phyloP scores from a whole-genome alignment of 1,139 yeast genomes.

The Lodderomyces jiufengensis region DNA sequence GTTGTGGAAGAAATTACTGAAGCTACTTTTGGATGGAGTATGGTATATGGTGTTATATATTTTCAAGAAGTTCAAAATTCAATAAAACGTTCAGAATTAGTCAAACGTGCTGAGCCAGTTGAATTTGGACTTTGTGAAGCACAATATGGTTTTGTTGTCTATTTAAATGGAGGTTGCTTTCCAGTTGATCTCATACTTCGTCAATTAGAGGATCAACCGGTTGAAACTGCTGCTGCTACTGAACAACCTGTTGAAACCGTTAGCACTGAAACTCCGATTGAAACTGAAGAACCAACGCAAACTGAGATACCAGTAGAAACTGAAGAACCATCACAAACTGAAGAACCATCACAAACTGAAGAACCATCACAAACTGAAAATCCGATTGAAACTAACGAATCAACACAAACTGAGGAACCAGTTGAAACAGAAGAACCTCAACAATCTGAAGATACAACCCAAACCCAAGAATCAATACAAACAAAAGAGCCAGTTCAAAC shows the following conservation, averaged over 20 bases:
- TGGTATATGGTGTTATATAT: conserved; percentile 25
- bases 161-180: conserved; percentile 14
- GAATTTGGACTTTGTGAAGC: conserved; percentile 16
- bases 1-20: conserved; percentile 14
- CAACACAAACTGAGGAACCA: conserved; percentile 2
- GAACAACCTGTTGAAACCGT: conserved; percentile 4
- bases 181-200: conserved; percentile 8
- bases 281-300: no score
- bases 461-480: conserved; percentile 7
- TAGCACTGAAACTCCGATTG: conserved; percentile 4
- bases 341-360: no score
- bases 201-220: no score
- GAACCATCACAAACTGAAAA: no score
- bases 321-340: conserved; percentile 4
- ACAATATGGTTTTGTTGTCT: conserved; percentile 14
- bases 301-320: conserved; percentile 7
- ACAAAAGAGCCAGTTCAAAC: conserved; percentile 5
- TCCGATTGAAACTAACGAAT: conserved; percentile 5
- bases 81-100: conserved; percentile 19
- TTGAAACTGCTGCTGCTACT: conserved; percentile 8
- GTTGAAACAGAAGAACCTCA: conserved; percentile 2
- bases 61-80: no score
- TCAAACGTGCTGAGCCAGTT: conserved; percentile 16
- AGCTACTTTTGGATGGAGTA: conserved; percentile 29
- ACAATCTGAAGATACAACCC: conserved; percentile 3